phyloP scores from a whole-genome alignment of 2,329 filamentous ascomycete genomes.

The Podosphaera fusca region DNA sequence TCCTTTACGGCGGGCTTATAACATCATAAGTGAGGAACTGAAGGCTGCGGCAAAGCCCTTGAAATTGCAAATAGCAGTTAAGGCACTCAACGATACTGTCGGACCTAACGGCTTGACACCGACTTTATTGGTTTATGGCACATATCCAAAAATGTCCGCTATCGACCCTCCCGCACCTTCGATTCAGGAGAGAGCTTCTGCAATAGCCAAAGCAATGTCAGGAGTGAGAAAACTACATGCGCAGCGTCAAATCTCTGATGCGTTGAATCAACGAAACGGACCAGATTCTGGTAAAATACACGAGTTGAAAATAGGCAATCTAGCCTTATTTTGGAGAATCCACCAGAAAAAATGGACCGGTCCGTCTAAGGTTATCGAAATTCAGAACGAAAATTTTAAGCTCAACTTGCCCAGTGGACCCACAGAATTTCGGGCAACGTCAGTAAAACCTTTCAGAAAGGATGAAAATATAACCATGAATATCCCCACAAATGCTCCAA shows the following conservation, averaged over 20 bases:
- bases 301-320: background rate
- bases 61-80: constrained; percentile 1
- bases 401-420: too few species aligned
- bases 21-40: background rate
- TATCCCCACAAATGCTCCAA: background rate
- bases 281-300: background rate
- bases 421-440: too few species aligned
- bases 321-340: background rate
- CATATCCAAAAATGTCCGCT: background rate
- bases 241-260: background rate
- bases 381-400: too few species aligned
- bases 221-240: background rate
- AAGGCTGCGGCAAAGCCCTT: background rate
- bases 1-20: background rate
- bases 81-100: background rate
- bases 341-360: background rate
- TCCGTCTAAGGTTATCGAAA: too few species aligned
- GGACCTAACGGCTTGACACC: background rate
- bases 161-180: background rate
- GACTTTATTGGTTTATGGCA: background rate
- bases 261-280: background rate
- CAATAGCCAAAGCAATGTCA: background rate
- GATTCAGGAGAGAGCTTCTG: background rate
- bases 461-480: too few species aligned
- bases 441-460: background rate